phyloP scores from a whole-genome alignment of 2,329 filamentous ascomycete species.

The Fusarium torulosum region DNA sequence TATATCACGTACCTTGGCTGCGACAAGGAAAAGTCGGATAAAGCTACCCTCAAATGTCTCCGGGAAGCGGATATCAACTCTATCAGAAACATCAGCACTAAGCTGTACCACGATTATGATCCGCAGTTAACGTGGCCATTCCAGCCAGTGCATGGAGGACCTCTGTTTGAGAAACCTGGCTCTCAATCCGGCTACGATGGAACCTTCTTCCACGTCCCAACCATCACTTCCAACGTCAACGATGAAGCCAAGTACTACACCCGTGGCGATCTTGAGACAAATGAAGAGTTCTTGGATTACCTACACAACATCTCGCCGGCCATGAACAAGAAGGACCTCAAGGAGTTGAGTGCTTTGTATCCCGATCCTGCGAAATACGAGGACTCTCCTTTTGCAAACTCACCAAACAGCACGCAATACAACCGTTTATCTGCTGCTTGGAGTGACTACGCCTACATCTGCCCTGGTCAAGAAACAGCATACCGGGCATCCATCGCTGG shows the following conservation, averaged over 20 bases:
- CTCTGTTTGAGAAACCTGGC: conserved; percentile 60
- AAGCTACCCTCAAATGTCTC: conserved; percentile 55
- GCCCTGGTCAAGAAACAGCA: conserved; percentile 59
- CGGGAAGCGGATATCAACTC: conserved; percentile 52
- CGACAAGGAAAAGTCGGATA: conserved; percentile 43
- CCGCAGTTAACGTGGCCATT: conserved; percentile 62
- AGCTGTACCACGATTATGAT: conserved; percentile 55
- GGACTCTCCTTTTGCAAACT: conserved; percentile 53
- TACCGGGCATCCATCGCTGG: conserved; percentile 52
- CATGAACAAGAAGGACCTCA: conserved; percentile 49
- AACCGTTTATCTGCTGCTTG: conserved; percentile 58
- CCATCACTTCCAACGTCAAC: conserved; percentile 54
- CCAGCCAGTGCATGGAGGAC: conserved; percentile 61
- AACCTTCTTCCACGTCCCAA: conserved; percentile 54
- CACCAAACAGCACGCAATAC: conserved; percentile 59
- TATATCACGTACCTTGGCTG: conserved; percentile 50
- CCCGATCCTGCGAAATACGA: conserved; percentile 52
- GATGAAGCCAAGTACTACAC: conserved; percentile 54
- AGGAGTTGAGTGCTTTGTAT: conserved; percentile 50
- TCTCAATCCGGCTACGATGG: conserved; percentile 56
- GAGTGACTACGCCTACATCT: conserved; percentile 61
- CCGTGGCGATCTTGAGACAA: conserved; percentile 52
- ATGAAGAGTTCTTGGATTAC: conserved; percentile 54
- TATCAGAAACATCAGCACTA: conserved; percentile 55
- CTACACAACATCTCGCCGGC: conserved; percentile 52